Conservation (phyloP, 129 eudicot species). For the Sambucus nigra region DNA sequence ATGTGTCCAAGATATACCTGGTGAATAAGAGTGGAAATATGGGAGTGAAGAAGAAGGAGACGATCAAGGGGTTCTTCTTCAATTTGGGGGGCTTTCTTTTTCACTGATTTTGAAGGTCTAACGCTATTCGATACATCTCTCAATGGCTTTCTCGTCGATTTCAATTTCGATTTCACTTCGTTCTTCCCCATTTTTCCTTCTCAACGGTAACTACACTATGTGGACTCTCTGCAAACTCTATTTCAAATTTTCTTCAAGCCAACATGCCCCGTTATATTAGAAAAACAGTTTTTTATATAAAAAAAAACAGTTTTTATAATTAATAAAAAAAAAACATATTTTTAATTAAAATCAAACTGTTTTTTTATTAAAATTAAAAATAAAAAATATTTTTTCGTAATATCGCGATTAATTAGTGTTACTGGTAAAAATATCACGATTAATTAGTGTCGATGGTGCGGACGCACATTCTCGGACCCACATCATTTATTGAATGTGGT, state of each 20-base stretch:
- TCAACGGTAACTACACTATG: constrained; percentile 24
- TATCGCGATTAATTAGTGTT: no score
- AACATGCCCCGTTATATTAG: no score
- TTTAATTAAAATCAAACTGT: no score
- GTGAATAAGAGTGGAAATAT: constrained; percentile 46
- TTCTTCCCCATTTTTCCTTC: constrained; percentile 33
- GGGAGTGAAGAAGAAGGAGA: constrained; percentile 68
- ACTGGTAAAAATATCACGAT: no score
- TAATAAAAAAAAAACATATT: no score
- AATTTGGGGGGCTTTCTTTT: constrained; percentile 9
- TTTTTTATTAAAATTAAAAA: no score
- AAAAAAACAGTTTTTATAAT: no score
- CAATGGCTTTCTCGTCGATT: constrained; percentile 60
- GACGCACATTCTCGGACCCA: no score
- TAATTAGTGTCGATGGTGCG: no score
- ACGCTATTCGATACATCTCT: constrained; percentile 52
- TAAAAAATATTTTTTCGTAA: no score
- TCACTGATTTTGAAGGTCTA: constrained; percentile 7
- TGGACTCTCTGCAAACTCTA: background rate
- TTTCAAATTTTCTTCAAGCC: background rate
- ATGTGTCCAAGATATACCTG: constrained; percentile 33
- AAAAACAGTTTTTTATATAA: no score
- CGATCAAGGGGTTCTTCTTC: constrained; percentile 49
- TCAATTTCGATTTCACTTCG: constrained; percentile 28
- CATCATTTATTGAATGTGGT: no score